Percentiles rank a stretch among this genome's conserved stretches.
phyloP scores from a whole-genome alignment of 2,329 filamentous ascomycete species.

The Boeremia exigua region DNA sequence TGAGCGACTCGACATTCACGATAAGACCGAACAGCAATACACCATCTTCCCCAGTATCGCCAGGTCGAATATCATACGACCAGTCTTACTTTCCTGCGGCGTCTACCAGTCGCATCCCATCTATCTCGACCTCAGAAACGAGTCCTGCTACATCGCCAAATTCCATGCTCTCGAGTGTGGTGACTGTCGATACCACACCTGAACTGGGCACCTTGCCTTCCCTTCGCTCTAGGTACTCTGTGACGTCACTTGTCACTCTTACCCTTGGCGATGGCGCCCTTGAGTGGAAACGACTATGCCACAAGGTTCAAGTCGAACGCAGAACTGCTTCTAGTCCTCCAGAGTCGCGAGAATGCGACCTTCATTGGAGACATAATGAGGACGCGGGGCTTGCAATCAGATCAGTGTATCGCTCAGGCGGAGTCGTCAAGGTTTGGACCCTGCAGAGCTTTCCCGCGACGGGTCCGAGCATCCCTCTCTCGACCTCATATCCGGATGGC shows the following conservation, averaged over 20 bases:
- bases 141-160: constrained; percentile 24
- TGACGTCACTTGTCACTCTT: constrained; percentile 31
- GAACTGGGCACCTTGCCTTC: constrained; percentile 18
- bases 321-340: constrained; percentile 13
- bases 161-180: constrained; percentile 13
- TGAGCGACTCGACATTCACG: constrained; percentile 23
- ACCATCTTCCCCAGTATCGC: constrained; percentile 25
- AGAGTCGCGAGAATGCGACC: constrained; percentile 27
- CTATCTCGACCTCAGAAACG: constrained; percentile 27
- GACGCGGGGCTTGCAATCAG: constrained; percentile 36
- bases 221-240: constrained; percentile 26
- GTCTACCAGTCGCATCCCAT: constrained; percentile 28
- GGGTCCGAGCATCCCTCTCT: constrained; percentile 40
- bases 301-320: constrained; percentile 38
- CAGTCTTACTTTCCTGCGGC: constrained; percentile 24
- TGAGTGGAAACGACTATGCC: constrained; percentile 38
- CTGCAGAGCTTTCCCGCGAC: constrained; percentile 40
- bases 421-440: constrained; percentile 30
- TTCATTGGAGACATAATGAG: constrained; percentile 39
- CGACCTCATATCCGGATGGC: constrained; percentile 34
- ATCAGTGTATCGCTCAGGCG: constrained; percentile 29
- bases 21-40: constrained; percentile 20
- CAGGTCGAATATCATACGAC: constrained; percentile 6
- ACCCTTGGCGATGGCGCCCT: constrained; percentile 35
- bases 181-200: constrained; percentile 31